Evolutionary conservation across 768 basidiomycete species (phyloP).

Genomic region (Sistotremastrum suecicum): DNA sequence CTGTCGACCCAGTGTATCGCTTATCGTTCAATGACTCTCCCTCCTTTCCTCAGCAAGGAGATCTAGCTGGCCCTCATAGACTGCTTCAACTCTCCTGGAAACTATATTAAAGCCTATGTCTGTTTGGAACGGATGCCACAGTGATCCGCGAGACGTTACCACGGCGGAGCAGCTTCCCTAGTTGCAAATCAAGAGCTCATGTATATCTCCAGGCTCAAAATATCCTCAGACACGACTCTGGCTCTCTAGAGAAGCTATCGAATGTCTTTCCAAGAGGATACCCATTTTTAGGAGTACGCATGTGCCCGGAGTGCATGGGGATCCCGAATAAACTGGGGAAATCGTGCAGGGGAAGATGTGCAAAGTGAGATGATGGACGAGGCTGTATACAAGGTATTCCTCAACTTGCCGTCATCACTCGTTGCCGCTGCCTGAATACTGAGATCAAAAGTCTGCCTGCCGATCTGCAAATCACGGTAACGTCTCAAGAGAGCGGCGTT

Average conservation of each 20-base stretch:
- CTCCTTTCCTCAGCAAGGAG: too few relatives aligned
- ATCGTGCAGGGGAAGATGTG: slow-evolving; percentile 97
- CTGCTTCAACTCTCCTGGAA: slow-evolving; percentile 70
- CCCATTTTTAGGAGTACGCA: slow-evolving; percentile 91
- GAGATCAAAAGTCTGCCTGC: slow-evolving; percentile 60
- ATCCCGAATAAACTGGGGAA: slow-evolving; percentile 70
- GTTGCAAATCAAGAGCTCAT: slow-evolving; percentile 61
- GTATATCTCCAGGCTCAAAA: slow-evolving; percentile 95
- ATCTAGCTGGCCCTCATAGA: too few relatives aligned
- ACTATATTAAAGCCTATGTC: slow-evolving; percentile 83
- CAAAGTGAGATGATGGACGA: slow-evolving; percentile 67
- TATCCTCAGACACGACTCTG: slow-evolving; percentile 90
- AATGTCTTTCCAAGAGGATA: slow-evolving; percentile 80
- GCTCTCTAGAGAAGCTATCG: slow-evolving; percentile 78
- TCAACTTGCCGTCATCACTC: slow-evolving; percentile 75
- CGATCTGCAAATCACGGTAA: slow-evolving; percentile 69
- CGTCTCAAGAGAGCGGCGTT: slow-evolving; percentile 82
- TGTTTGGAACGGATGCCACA: slow-evolving; percentile 77
- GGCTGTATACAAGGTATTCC: slow-evolving; percentile 81
- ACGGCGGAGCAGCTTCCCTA: slow-evolving; percentile 51
- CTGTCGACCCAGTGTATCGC: too few relatives aligned
- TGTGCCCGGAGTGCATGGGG: slow-evolving; percentile 96
- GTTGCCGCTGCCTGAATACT: slow-evolving; percentile 94
- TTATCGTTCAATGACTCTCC: too few relatives aligned
- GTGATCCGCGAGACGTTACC: slow-evolving; percentile 92